Evolutionary conservation across 2,329 filamentous ascomycete genomes (phyloP).

Genomic region (Pseudocercospora crystallina): DNA sequence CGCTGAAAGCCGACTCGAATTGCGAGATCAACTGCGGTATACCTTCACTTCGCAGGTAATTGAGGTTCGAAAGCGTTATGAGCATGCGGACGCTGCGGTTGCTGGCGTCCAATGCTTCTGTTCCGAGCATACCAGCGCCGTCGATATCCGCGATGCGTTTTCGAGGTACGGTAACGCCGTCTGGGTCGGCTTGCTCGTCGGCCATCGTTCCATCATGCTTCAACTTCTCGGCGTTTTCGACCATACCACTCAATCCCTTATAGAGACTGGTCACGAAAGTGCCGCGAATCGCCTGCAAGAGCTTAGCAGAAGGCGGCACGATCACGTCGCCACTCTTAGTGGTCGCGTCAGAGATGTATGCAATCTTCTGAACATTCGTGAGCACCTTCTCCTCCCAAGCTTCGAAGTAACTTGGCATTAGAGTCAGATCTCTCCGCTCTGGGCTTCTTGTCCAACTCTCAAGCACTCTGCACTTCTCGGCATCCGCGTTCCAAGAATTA

Average conservation of each 20-base stretch:
- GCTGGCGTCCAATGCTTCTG: conserved; percentile 53
- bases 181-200: conserved; percentile 53
- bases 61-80: conserved; percentile 88
- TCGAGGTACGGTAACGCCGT: conserved; percentile 43
- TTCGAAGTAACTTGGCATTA: conserved; percentile 83
- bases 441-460: conserved; percentile 89
- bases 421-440: conserved; percentile 82
- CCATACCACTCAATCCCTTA: conserved; percentile 90
- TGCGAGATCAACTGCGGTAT: conserved; percentile 86
- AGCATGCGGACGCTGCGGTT: conserved; percentile 72
- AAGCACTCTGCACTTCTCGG: conserved; percentile 85
- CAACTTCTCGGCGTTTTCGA: conserved; percentile 86
- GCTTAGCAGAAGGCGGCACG: conserved; percentile 77
- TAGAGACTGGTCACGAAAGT: conserved; percentile 94
- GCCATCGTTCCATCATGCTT: conserved; percentile 57
- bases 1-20: conserved; percentile 91
- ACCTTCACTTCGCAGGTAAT: conserved; percentile 74
- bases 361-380: conserved; percentile 86
- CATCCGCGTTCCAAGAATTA: conserved; percentile 88
- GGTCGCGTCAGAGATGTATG: conserved; percentile 84
- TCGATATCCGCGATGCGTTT: conserved; percentile 20
- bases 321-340: conserved; percentile 66
- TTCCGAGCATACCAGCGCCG: conserved; percentile 40
- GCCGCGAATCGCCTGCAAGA: conserved; percentile 84
- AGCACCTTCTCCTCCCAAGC: conserved; percentile 82